Conservation (phyloP, 139 green algal species). For the Dunaliella primolecta region DNA sequence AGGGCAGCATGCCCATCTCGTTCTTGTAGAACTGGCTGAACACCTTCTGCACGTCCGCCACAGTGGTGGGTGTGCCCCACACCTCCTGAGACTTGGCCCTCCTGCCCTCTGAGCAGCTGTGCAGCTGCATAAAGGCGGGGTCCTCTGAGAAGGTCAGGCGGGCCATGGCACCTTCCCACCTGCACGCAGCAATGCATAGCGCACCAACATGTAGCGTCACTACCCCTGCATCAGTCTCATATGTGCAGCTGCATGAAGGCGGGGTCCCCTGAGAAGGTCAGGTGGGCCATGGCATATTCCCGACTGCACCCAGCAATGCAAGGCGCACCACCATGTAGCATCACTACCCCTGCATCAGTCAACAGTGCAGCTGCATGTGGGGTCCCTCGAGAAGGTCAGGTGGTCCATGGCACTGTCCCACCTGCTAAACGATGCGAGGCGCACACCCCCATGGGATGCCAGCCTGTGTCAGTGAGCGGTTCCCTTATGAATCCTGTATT, state of each 20-base stretch:
- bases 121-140: slow-evolving; percentile 42
- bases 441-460: background rate
- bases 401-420: background rate
- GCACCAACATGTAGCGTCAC: no score
- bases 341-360: background rate
- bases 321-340: no score
- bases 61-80: slow-evolving; percentile 46
- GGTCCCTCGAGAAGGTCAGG: slow-evolving; percentile 41
- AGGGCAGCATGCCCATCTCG: slow-evolving; percentile 70
- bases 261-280: slow-evolving; percentile 41
- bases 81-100: slow-evolving; percentile 45
- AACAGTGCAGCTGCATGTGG: slow-evolving; percentile 49
- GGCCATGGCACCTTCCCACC: background rate
- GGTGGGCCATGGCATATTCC: background rate
- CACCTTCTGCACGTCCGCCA: slow-evolving; percentile 62
- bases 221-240: background rate
- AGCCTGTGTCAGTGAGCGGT: slow-evolving; percentile 39
- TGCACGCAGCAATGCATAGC: background rate
- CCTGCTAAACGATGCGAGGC: background rate
- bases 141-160: slow-evolving; percentile 37
- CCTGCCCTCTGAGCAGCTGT: slow-evolving; percentile 54
- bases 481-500: background rate
- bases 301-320: background rate
- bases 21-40: slow-evolving; percentile 59
- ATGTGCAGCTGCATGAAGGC: slow-evolving; percentile 49